Base-by-base conservation (phyloP, 192 early-diverging fungal genomes). In the Rhizoclosmatium sp. region DNA sequence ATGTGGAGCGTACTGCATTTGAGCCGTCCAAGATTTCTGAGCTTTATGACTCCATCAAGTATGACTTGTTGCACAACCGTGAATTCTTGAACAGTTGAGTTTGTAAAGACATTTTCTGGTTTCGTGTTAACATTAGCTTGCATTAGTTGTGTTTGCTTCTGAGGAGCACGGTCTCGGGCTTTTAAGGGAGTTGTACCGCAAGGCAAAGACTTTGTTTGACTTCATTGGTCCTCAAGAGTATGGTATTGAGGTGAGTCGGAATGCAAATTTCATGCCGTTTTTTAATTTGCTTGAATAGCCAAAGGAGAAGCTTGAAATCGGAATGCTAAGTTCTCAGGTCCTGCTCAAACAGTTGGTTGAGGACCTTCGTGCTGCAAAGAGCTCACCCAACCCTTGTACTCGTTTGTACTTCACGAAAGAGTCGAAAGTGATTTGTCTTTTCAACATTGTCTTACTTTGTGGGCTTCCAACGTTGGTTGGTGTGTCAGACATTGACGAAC, bases 1-100 rank as follows among this genome's bases (percentile, higher is more conserved):
- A 91, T 71, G 87, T 89, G 2, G 86, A 88, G 23, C 75, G 82
- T 10, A 75, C 45, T 4, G 61, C 80, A 23, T 87, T 86, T 75
- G 86, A 85, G 75, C 94, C 96, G 0, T 93, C 94, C 46, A 96
- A 96, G 79, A 91, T 95, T 4, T 95, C 95, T 14, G 94, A 97
- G 77, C 85, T 99, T 4, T 97, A 98, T 78, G 97, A 99, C 79
- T 96, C 96, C 46, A 83, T 98, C 31, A 99, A 99, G 78, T 98
- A 96, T 76, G 97, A 99, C 76, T 92, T 97, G n/a, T 81, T 99
- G 59, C 97, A 99, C 79, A 99, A 99, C 80, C 91, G 97, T 23
- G 81, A 85, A 42, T 97, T 97, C 79, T 75, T 95, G 39, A 92
- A 96, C 59, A 89, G 88, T 65, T 67, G 39, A 75, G 21, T 66